Conservation (phyloP, 2,329 filamentous ascomycete species). For the Nectriaceae sp. region DNA sequence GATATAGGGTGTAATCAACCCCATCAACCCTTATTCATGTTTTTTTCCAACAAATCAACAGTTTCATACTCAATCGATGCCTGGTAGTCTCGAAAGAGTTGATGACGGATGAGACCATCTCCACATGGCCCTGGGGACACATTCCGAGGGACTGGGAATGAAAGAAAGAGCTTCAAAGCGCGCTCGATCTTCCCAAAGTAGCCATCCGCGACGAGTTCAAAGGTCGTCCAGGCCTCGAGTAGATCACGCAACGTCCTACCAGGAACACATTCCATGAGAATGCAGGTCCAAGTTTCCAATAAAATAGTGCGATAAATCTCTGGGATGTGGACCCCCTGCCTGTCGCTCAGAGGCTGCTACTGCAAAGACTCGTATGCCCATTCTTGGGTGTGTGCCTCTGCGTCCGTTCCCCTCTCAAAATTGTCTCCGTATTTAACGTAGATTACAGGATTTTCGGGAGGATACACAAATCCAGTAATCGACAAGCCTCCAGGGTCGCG, state of each 20-base stretch:
- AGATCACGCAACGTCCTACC: not conserved
- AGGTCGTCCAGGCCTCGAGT: not conserved
- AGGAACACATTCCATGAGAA: conserved; percentile 4
- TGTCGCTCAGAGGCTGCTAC: not conserved
- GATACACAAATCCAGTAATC: conserved; percentile 3
- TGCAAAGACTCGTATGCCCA: not conserved
- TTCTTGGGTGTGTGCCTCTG: not conserved
- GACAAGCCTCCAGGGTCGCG: not conserved
- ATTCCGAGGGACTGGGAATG: conserved; percentile 6
- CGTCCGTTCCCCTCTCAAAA: not conserved
- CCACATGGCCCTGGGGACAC: conserved; percentile 3
- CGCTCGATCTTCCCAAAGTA: not conserved
- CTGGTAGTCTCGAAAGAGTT: conserved; percentile 1
- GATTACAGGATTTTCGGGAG: not conserved
- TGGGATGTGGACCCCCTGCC: conserved; percentile 3
- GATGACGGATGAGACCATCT: conserved; percentile 5
- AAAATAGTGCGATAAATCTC: conserved; percentile 3
- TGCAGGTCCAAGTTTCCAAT: not conserved
- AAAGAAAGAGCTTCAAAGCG: conserved; percentile 1
- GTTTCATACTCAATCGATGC: conserved; percentile 2
- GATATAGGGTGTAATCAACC: no score
- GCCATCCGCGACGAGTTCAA: not conserved
- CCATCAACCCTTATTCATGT: conserved; percentile 4
- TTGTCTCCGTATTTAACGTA: conserved; percentile 4
- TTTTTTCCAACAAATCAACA: conserved; percentile 3